Conservation (phyloP, 1,139 yeast species). For the Candida mesenterica region DNA sequence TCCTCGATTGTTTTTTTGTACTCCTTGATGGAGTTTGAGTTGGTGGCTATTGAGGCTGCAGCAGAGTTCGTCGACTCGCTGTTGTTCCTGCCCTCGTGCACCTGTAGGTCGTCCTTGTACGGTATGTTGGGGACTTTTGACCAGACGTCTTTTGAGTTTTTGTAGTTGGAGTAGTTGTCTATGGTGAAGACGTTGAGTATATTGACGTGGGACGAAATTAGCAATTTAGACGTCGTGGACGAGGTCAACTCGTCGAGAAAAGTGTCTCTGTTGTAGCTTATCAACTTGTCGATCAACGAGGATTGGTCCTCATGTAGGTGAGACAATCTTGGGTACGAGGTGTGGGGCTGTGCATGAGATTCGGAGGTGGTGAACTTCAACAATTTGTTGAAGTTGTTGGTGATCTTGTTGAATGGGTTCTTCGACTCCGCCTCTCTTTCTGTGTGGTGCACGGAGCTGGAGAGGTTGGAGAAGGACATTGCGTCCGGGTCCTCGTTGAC, state of each 20-base stretch:
- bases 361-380: slow-evolving; percentile 22
- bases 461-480: neutral
- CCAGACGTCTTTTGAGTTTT: slow-evolving; percentile 20
- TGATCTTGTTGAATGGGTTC: slow-evolving; percentile 35
- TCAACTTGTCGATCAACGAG: slow-evolving; percentile 19
- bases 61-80: neutral
- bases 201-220: slow-evolving; percentile 37
- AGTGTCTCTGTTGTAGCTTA: slow-evolving; percentile 24
- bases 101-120: slow-evolving; percentile 11
- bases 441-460: neutral
- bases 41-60: slow-evolving; percentile 4
- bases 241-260: slow-evolving; percentile 22
- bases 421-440: slow-evolving; percentile 9
- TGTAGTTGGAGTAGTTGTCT: slow-evolving; percentile 23
- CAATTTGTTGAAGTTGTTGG: slow-evolving; percentile 33
- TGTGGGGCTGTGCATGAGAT: slow-evolving; percentile 5
- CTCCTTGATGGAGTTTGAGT: slow-evolving; percentile 7
- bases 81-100: slow-evolving; percentile 2
- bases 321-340: slow-evolving; percentile 6
- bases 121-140: slow-evolving; percentile 27
- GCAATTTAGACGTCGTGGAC: slow-evolving; percentile 20
- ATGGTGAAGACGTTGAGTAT: slow-evolving; percentile 38
- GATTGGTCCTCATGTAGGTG: slow-evolving; percentile 5
- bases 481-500: slow-evolving; percentile 2
- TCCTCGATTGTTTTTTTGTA: slow-evolving; percentile 28